A percentile compares a stretch with the other conserved stretches of the same genome.
Evolutionary conservation across 805 yeast species (phyloP).

Genomic region (Candida easanensis): DNA sequence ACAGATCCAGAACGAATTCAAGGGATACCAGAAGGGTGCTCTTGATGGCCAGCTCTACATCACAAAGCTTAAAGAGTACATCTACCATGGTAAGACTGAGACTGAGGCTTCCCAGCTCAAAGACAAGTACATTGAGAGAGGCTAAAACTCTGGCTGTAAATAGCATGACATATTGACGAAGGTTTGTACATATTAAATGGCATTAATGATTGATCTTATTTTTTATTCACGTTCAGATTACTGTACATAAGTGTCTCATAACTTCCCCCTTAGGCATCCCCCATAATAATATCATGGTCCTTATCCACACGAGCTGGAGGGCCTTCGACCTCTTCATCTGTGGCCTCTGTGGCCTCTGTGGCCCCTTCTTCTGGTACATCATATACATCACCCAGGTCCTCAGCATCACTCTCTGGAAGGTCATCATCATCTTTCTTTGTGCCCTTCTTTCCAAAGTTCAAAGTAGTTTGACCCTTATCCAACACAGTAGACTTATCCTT

Average conservation of each 20-base stretch:
- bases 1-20: constrained; percentile 60
- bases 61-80: constrained; percentile 69
- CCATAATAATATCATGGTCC: constrained; percentile 27
- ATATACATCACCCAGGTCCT: constrained; percentile 21
- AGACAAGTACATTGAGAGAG: constrained; percentile 30
- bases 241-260: neutral
- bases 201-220: constrained; percentile 3
- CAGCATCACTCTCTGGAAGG: constrained; percentile 25
- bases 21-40: constrained; percentile 70
- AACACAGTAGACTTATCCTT: constrained; percentile 23
- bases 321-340: constrained; percentile 13
- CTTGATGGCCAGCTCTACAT: constrained; percentile 72
- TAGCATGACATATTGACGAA: constrained; percentile 3
- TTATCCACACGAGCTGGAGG: constrained; percentile 15
- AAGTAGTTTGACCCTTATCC: constrained; percentile 41
- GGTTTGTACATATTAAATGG: constrained; percentile 3
- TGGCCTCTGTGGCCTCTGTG: constrained; percentile 9
- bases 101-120: constrained; percentile 28
- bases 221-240: no score
- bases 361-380: constrained; percentile 5
- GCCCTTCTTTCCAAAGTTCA: constrained; percentile 28
- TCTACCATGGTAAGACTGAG: constrained; percentile 65
- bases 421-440: constrained; percentile 20
- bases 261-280: neutral
- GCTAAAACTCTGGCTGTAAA: constrained; percentile 17